Conservation (phyloP, 2,329 filamentous ascomycete species). For the Beauveria caledonica region DNA sequence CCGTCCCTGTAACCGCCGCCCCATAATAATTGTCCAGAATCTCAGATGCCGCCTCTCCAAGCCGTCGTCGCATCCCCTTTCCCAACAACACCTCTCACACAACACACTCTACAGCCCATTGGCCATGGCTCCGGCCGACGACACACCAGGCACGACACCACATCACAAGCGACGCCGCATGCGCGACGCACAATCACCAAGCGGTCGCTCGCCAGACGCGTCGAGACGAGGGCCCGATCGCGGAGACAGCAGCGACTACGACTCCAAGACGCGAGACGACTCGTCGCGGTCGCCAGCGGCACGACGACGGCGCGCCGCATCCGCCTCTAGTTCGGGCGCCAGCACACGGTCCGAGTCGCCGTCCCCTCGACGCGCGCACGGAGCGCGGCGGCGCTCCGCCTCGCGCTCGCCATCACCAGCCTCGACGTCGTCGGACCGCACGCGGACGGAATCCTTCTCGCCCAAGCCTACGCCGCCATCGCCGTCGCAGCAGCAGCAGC, state of each 20-base stretch:
- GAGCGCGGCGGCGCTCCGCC: conserved; percentile 22
- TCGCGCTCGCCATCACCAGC: conserved; percentile 26
- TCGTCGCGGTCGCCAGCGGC: conserved; percentile 24
- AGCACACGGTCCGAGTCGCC: conserved; percentile 30
- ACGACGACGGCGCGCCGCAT: conserved; percentile 22
- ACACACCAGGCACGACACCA: conserved; percentile 19
- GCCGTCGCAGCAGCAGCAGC: conserved; percentile 19
- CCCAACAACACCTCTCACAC: background rate
- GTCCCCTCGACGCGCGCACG: conserved; percentile 14
- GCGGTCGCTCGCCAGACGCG: conserved; percentile 17
- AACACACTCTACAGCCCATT: background rate
- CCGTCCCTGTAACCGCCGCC: background rate
- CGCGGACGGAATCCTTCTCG: conserved; percentile 22
- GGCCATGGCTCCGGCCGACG: conserved; percentile 23
- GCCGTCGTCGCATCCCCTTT: background rate
- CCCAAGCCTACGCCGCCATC: conserved; percentile 5
- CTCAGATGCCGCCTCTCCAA: background rate
- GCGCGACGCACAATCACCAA: conserved; percentile 20
- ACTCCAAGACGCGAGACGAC: conserved; percentile 18
- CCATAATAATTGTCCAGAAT: conserved; percentile 8
- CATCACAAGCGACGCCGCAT: conserved; percentile 27
- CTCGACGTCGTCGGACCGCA: conserved; percentile 25
- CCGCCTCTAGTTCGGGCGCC: conserved; percentile 27
- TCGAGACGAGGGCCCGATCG: conserved; percentile 10
- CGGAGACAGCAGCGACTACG: conserved; percentile 18